Percentiles rank a stretch among this genome's conserved stretches.
phyloP scores from a whole-genome alignment of 2,329 filamentous ascomycete genomes.

The Phialophora chinensis region DNA sequence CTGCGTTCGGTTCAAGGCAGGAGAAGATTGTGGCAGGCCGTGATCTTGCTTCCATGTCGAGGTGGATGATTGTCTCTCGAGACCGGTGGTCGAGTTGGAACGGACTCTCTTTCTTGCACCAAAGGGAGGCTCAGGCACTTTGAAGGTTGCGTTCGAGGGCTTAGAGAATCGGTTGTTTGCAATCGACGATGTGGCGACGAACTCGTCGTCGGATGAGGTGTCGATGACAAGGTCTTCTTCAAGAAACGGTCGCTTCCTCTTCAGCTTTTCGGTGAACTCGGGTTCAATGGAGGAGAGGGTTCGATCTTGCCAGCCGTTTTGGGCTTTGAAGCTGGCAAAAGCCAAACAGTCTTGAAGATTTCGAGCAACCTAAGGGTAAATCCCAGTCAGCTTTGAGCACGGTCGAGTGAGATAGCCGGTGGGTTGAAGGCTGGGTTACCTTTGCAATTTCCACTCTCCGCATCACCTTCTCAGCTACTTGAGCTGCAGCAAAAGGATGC shows the following conservation, averaged over 20 bases:
- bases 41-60: constrained; percentile 77
- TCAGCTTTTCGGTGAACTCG: constrained; percentile 77
- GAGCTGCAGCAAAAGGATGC: constrained; percentile 43
- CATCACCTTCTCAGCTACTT: constrained; percentile 66
- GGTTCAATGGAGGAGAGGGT: constrained; percentile 86
- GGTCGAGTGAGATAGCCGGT: constrained; percentile 24
- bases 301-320: constrained; percentile 92
- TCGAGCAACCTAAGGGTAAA: constrained; percentile 75
- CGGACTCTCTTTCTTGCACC: constrained; percentile 70
- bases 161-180: constrained; percentile 39
- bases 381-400: constrained; percentile 36
- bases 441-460: constrained; percentile 77
- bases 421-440: constrained; percentile 53
- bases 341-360: constrained; percentile 92
- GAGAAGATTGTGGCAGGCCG: constrained; percentile 82
- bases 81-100: constrained; percentile 67
- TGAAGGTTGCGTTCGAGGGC: constrained; percentile 46
- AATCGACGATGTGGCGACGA: constrained; percentile 76
- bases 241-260: constrained; percentile 69
- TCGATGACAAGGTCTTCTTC: constrained; percentile 84
- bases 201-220: constrained; percentile 75
- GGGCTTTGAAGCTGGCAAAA: constrained; percentile 95
- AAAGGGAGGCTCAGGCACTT: constrained; percentile 55
- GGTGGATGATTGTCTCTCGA: constrained; percentile 53
- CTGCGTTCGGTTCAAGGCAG: constrained; percentile 71